Conservation (phyloP, 495 filamentous ascomycete species). For the Podospora pseudoanserina region DNA sequence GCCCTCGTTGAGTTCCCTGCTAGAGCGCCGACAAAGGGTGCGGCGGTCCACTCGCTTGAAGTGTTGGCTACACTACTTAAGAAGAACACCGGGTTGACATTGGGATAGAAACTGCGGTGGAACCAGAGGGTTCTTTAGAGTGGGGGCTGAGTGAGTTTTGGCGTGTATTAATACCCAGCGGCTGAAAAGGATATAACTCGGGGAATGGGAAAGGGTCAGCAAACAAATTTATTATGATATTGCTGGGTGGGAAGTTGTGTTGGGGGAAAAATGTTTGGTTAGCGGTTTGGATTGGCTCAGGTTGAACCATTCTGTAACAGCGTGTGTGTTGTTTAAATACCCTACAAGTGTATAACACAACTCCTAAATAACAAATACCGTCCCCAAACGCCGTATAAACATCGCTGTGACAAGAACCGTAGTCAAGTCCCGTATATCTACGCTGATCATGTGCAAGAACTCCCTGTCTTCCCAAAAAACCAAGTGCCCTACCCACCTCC, state of each 20-base stretch:
- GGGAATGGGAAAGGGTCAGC: background rate
- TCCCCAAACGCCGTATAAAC: slow-evolving; percentile 5
- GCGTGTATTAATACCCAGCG: background rate
- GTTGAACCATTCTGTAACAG: background rate
- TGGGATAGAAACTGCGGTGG: slow-evolving; percentile 24
- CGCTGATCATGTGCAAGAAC: slow-evolving; percentile 12
- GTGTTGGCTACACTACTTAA: slow-evolving; percentile 58
- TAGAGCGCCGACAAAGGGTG: slow-evolving; percentile 45
- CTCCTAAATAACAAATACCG: background rate
- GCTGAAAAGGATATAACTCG: background rate
- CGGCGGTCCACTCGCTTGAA: slow-evolving; percentile 55
- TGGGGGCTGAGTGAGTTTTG: background rate
- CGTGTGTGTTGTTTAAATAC: background rate
- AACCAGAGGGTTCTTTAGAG: background rate
- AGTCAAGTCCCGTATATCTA: slow-evolving; percentile 3
- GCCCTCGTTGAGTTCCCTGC: slow-evolving; percentile 67
- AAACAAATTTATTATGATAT: background rate
- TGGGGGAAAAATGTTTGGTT: background rate
- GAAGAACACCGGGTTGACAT: slow-evolving; percentile 54
- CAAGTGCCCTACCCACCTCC: background rate
- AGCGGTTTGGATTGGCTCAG: background rate
- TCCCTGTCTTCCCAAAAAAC: background rate
- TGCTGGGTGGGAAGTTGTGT: background rate
- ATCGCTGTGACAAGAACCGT: background rate
- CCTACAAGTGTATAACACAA: background rate